Evolutionary conservation across 257 asterid species (phyloP).

Genomic region (Primulina tabacum): DNA sequence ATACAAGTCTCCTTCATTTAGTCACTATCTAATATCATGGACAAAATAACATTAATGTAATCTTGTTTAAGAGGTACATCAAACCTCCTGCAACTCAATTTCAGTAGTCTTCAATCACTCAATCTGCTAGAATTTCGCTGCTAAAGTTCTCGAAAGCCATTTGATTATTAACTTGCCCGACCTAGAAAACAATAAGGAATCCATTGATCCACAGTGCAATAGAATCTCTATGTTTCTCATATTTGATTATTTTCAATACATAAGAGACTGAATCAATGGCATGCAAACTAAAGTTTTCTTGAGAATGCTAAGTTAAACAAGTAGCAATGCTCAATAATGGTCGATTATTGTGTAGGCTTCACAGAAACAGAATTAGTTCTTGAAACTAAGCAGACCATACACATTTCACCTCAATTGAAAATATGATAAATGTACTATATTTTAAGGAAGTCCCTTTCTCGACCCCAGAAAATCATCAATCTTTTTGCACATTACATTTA

Average conservation of each 20-base stretch:
- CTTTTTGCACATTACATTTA: not conserved
- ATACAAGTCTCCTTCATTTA: not conserved
- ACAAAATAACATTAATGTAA: too few relatives aligned
- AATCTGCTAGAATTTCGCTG: not conserved
- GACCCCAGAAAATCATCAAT: not conserved
- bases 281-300: not conserved
- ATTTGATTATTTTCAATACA: not conserved
- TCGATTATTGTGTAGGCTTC: constrained; percentile 4
- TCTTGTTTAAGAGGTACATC: too few relatives aligned
- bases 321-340: not conserved
- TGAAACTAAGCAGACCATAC: not conserved
- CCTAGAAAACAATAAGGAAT: not conserved
- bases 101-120: not conserved
- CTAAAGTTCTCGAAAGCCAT: not conserved
- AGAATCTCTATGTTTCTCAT: not conserved
- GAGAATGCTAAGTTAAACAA: not conserved
- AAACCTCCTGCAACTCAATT: not conserved
- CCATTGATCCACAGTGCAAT: not conserved
- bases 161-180: not conserved
- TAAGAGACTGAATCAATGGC: not conserved
- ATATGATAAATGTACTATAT: too few relatives aligned
- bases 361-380: not conserved
- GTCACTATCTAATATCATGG: too few relatives aligned
- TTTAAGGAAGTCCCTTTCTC: not conserved
- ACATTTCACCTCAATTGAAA: not conserved